A percentile compares a stretch with the other conserved stretches of the same genome.
Conservation (phyloP, 2,329 filamentous ascomycete genomes). For the Penicillium sp. region DNA sequence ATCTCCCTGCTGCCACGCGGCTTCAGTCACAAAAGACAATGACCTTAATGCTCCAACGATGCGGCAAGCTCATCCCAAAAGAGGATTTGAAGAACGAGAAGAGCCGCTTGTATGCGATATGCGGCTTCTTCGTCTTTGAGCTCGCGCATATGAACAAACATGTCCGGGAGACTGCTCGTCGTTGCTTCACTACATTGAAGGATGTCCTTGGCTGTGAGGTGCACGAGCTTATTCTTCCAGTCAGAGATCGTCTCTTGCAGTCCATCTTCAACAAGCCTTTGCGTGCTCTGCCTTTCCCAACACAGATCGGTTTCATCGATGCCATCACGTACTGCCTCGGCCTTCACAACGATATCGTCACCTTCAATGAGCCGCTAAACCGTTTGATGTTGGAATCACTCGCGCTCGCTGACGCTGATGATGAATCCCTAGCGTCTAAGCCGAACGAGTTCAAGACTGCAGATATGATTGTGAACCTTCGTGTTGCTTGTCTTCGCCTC, state of each 20-base stretch:
- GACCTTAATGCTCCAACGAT: slow-evolving; percentile 72
- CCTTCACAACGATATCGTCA: slow-evolving; percentile 82
- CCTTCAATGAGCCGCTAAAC: slow-evolving; percentile 88
- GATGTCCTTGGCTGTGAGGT: slow-evolving; percentile 74
- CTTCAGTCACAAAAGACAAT: slow-evolving; percentile 79
- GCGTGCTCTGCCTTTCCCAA: slow-evolving; percentile 85
- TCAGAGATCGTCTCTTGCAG: slow-evolving; percentile 83
- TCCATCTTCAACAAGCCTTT: slow-evolving; percentile 96
- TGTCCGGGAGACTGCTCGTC: slow-evolving; percentile 82
- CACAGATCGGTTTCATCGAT: slow-evolving; percentile 97
- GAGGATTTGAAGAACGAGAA: slow-evolving; percentile 70
- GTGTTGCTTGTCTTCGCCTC: slow-evolving; percentile 90
- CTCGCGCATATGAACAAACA: slow-evolving; percentile 94
- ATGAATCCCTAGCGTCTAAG: slow-evolving; percentile 89
- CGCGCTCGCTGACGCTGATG: slow-evolving; percentile 88
- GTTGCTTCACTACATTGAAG: slow-evolving; percentile 76
- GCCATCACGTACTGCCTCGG: slow-evolving; percentile 94
- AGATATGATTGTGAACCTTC: slow-evolving; percentile 84
- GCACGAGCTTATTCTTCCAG: slow-evolving; percentile 82
- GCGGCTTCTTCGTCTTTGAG: slow-evolving; percentile 81
- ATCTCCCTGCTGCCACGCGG: slow-evolving; percentile 86
- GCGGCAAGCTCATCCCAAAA: slow-evolving; percentile 75
- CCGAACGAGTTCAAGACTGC: slow-evolving; percentile 93
- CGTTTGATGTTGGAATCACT: slow-evolving; percentile 89
- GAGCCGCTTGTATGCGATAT: slow-evolving; percentile 70